These are phyloP conservation scores for Cyclotella atomus DNA, from an alignment of 108 stramenopile genomes.

Conservation along the genomic window DNA sequence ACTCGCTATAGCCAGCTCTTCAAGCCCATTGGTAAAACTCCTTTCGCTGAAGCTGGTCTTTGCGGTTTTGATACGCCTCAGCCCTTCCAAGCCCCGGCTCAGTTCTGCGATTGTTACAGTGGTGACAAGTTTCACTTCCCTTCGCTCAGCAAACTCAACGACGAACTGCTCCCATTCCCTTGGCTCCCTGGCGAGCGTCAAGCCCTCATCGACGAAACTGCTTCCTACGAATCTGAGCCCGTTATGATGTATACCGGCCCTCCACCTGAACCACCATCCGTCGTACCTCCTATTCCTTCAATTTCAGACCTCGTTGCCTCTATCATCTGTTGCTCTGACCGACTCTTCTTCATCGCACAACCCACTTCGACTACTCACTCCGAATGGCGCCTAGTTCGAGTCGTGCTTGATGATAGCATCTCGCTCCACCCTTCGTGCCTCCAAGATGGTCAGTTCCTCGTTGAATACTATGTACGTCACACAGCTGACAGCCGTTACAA, in stretches of 20 bases:
- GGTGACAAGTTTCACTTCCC: not conserved
- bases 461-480: conserved; percentile 15
- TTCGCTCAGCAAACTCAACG: no score
- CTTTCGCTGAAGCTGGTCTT: not conserved
- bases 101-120: not conserved
- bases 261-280: no score
- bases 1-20: not conserved
- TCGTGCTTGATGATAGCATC: not conserved
- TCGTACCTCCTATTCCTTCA: no score
- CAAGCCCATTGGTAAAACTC: not conserved
- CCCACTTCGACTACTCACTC: no score
- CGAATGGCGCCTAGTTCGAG: not conserved
- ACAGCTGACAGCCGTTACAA: conserved; percentile 10
- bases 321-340: no score
- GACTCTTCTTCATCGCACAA: no score
- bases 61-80: not conserved
- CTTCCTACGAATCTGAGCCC: no score
- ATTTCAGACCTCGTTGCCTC: no score
- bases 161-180: no score
- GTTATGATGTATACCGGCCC: no score
- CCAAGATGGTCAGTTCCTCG: not conserved
- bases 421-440: not conserved
- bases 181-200: no score
- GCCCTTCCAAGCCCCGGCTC: not conserved
- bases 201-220: no score